These are phyloP conservation scores for Coemansia sp. DNA, from an alignment of 192 early-diverging fungal species.

Conservation along the genomic window DNA sequence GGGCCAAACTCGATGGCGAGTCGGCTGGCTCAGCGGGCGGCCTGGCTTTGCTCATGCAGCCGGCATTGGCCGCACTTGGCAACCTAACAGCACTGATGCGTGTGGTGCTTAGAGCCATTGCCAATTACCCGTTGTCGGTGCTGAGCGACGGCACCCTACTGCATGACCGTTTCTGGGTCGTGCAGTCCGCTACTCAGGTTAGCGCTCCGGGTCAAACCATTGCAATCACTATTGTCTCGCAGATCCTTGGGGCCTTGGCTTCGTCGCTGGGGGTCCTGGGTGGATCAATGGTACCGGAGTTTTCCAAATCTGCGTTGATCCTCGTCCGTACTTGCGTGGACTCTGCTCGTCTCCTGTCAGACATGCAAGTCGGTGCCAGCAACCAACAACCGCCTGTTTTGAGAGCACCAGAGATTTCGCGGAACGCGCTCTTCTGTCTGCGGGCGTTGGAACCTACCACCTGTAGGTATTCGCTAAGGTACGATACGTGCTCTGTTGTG, in stretches of 20 bases:
- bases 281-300: neutral
- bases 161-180: slow-evolving; percentile 42
- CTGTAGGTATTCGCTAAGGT: neutral
- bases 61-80: slow-evolving; percentile 13
- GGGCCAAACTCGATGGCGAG: neutral
- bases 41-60: neutral
- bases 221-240: slow-evolving; percentile 10
- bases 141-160: neutral
- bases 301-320: slow-evolving; percentile 5
- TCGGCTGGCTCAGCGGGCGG: neutral
- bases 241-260: slow-evolving; percentile 2
- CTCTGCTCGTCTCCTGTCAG: slow-evolving; percentile 9
- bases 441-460: slow-evolving; percentile 10
- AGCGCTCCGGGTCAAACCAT: slow-evolving; percentile 34
- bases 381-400: slow-evolving; percentile 6
- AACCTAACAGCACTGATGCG: slow-evolving; percentile 41
- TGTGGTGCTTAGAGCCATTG: slow-evolving; percentile 21
- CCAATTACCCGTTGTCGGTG: slow-evolving; percentile 30
- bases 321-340: slow-evolving; percentile 31
- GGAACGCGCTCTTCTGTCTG: slow-evolving; percentile 7
- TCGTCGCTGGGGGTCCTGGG: neutral
- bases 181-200: slow-evolving; percentile 17
- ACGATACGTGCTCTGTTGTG: slow-evolving; percentile 18
- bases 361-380: slow-evolving; percentile 16
- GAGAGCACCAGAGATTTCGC: slow-evolving; percentile 11